Evolutionary conservation across 345 rosid species (phyloP), one percentile per base, ranked within the genome.

Genomic region (Aurinia saxatilis): DNA sequence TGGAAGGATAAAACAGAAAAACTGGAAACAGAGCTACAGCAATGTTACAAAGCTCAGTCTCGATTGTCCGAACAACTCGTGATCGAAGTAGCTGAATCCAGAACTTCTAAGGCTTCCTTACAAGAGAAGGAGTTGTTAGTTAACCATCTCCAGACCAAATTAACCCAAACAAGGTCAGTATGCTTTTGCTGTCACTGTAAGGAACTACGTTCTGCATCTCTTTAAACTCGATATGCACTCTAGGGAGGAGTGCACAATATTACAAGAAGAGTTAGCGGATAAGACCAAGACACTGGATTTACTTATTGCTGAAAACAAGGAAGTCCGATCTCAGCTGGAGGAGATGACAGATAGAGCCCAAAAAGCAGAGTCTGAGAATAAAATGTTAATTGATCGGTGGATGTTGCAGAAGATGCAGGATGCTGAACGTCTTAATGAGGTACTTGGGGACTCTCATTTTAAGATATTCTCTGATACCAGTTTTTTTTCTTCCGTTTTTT

Each of bases 341-440:
- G 82, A 80, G 76, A 76, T 79, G 82, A 76, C 79, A 18, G 27
- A 50, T 38, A 93, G 81, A 80, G 90, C 82, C 44, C 82, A 78
- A 71, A 79, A 79, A 38, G 97, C 96, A 1, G 99, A 84, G 67
- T 77, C 86, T 53, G 99, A 93, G 70, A 90, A 93, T 54, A 90
- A 84, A 78, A 85, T 84, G 88, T 66, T 93, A 34, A 49, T 93
- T 50, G 97, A 93, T 72, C 88, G 95, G 27, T 93, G 95, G 99
- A 93, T 93, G 97, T 73, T 93, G 68, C 88, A 93, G 70, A 93
- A 93, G 79, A 93, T 93, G 97, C 78, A 90, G 76, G 97, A 90
- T 42, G 97, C 99, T 6, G 99, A 93, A 73, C 88, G 88, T 52
- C 90, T 90, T 66, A 93, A 90, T n/a, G 96, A 93, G 97, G 99